Base-by-base conservation (phyloP, 495 filamentous ascomycete genomes). In the Letharia columbiana region DNA sequence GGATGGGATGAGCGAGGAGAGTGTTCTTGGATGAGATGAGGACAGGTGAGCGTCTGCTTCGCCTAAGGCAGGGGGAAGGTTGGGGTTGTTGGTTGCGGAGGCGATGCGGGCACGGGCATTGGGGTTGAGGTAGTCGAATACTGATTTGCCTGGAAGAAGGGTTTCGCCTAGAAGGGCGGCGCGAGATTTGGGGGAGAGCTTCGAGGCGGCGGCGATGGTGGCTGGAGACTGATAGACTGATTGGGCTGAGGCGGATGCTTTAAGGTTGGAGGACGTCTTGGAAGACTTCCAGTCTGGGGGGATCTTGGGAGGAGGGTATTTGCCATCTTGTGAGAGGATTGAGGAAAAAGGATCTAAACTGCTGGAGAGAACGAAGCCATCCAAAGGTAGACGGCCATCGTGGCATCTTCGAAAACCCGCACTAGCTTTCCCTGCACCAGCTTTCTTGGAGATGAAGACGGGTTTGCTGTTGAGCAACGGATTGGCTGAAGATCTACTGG, bases 41-140 rank as follows among this genome's bases (percentile, higher is more conserved):
- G 80, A 83, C 31, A 83, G 71, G 47, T 80, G 79, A 68, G 83
- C 86, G 49, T 37, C 54, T 20, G 87, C 81, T 75, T 97, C 92
- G 61, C 89, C 83, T 18, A 86, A 76, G 7, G 87, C 94, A 11
- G 84, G 84, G 2, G 94, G 94, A 15, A 98, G 81, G 70, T 93
- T 84, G 18, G 75, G 72, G 59, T 87, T 90, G 2, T 91, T 91
- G 12, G 91, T 91, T 5, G 86, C 85, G 59, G 86, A 80, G 20
- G 81, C 91, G 67, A 98, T 83, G 33, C 86, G 85, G 57, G 91
- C 87, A 68, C 94, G 86, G 11, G 90, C 86, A 49, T 89, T 84
- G 2, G 92, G 83, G 0, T 91, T 89, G 76, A 98, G 84, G 78
- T 88, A 98, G 74, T 97, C 92, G 73, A 98, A 98, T 44, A 98